Conservation (phyloP, 2,329 filamentous ascomycete genomes). For the Grosmannia clavigera region DNA sequence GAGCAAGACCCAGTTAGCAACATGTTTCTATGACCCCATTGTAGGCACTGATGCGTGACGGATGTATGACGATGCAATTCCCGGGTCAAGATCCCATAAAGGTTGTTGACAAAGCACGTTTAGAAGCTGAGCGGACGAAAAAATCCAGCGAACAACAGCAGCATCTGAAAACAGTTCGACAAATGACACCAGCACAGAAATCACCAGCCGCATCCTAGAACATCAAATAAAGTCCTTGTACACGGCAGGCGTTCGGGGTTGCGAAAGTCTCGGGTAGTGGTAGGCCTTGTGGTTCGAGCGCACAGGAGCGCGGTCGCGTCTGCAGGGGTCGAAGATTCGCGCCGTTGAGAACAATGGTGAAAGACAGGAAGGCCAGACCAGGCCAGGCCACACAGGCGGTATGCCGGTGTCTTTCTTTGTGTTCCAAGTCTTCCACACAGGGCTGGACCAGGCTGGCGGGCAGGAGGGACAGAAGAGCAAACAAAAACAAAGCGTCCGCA, state of each 20-base stretch:
- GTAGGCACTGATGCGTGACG: not conserved
- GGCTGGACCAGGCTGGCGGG: not conserved
- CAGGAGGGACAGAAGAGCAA: not conserved
- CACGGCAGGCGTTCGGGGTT: not conserved
- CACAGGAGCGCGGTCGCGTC: not conserved
- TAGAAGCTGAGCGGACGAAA: not conserved
- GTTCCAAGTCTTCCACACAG: not conserved
- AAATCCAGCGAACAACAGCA: not conserved
- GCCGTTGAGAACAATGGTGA: not conserved
- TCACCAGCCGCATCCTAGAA: too few relatives aligned
- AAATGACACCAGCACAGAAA: not conserved
- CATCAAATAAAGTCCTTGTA: not conserved
- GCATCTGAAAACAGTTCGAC: not conserved
- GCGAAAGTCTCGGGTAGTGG: not conserved
- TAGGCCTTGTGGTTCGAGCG: not conserved
- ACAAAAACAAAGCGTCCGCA: not conserved
- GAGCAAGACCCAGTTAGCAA: slow-evolving; percentile 18
- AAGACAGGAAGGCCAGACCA: too few relatives aligned
- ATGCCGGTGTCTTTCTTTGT: not conserved
- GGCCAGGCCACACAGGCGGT: too few relatives aligned
- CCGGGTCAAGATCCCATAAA: not conserved
- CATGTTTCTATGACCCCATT: not conserved
- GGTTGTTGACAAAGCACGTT: not conserved
- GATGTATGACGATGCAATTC: slow-evolving; percentile 6
- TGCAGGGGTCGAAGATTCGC: too few relatives aligned